phyloP scores from a whole-genome alignment of 164 flowering plant species.

The Berberis vulgaris region DNA sequence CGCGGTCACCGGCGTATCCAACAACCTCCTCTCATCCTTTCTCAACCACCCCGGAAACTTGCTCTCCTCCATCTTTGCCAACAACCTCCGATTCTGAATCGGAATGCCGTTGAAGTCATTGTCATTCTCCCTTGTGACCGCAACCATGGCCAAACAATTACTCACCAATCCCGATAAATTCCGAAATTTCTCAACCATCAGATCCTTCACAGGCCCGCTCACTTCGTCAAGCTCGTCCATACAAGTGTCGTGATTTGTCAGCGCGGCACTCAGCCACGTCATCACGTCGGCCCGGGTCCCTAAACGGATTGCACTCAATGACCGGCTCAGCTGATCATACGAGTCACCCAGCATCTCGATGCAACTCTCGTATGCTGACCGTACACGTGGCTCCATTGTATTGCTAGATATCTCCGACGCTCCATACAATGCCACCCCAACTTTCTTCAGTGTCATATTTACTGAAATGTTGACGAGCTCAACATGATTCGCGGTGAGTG shows the following conservation, averaged over 20 bases:
- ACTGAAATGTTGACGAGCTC: slow-evolving; percentile 67
- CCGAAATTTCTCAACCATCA: slow-evolving; percentile 26
- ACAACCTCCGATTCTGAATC: slow-evolving; percentile 46
- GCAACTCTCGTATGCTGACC: slow-evolving; percentile 73
- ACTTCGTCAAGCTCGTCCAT: slow-evolving; percentile 51
- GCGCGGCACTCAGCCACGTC: slow-evolving; percentile 92
- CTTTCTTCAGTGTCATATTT: slow-evolving; percentile 48
- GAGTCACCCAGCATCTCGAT: slow-evolving; percentile 77
- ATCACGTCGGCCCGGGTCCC: slow-evolving; percentile 42
- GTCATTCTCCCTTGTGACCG: slow-evolving; percentile 18
- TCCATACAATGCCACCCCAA: slow-evolving; percentile 37
- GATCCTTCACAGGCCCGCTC: slow-evolving; percentile 43
- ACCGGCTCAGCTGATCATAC: slow-evolving; percentile 47
- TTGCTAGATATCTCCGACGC: slow-evolving; percentile 32
- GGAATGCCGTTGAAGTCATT: slow-evolving; percentile 69
- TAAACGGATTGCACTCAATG: slow-evolving; percentile 33
- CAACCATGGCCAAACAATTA: slow-evolving; percentile 61
- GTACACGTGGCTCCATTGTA: slow-evolving; percentile 44
- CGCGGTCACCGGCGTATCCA: slow-evolving; percentile 33
- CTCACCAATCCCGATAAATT: slow-evolving; percentile 53
- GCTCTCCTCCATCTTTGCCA: slow-evolving; percentile 13
- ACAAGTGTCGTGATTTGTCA: slow-evolving; percentile 95
- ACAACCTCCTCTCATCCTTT: slow-evolving; percentile 35
- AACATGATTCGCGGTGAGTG: slow-evolving; percentile 20
- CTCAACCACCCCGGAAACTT: slow-evolving; percentile 57